Conservation (phyloP, 2,329 filamentous ascomycete species). For the Raffaelea albimanens region DNA sequence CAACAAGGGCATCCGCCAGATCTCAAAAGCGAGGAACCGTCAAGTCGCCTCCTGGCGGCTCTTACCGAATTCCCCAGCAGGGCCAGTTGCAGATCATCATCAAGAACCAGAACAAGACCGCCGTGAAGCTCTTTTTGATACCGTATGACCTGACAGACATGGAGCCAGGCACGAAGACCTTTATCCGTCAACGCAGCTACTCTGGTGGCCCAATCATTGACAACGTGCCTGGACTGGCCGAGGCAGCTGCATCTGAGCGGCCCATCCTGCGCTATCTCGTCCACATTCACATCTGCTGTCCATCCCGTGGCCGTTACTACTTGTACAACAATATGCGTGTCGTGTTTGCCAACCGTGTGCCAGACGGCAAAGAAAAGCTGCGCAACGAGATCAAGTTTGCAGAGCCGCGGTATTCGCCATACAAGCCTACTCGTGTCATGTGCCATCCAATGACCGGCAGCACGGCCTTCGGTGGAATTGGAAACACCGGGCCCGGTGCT, state of each 20-base stretch:
- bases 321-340: constrained; percentile 88
- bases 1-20: constrained; percentile 7
- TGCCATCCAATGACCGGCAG: constrained; percentile 20
- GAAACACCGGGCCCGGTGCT: constrained; percentile 31
- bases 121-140: constrained; percentile 89
- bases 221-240: constrained; percentile 23
- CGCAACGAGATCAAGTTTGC: constrained; percentile 83
- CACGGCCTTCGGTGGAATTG: background rate
- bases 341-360: constrained; percentile 92
- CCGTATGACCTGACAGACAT: constrained; percentile 90
- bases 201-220: constrained; percentile 80
- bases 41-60: constrained; percentile 68
- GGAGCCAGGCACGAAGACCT: constrained; percentile 90
- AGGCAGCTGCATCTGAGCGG: constrained; percentile 32
- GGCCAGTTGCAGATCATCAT: constrained; percentile 95
- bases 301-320: constrained; percentile 73
- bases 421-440: constrained; percentile 59
- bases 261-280: constrained; percentile 82
- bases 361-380: constrained; percentile 88
- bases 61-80: constrained; percentile 87
- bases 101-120: constrained; percentile 97
- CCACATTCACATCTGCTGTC: constrained; percentile 87
- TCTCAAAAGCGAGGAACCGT: constrained; percentile 42
- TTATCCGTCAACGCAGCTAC: constrained; percentile 88
- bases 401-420: constrained; percentile 76